Evolutionary conservation across 2,329 filamentous ascomycete genomes (phyloP), one percentile per base, ranked within the genome.

Genomic region (Eurotiales sp.): DNA sequence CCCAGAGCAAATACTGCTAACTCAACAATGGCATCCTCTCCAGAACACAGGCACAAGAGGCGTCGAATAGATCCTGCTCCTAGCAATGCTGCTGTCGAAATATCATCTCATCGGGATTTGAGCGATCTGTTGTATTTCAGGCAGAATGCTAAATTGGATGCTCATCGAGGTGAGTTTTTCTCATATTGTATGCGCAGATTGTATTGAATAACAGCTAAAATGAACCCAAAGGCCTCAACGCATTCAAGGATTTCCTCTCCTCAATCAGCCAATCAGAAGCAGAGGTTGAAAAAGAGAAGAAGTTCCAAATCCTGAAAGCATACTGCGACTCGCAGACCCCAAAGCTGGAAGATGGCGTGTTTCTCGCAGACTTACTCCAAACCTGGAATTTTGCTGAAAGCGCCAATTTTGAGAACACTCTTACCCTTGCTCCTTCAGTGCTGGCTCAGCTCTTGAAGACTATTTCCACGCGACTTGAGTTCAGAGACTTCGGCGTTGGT

Each of bases 311-410:
- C 34, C 64, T 78, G 41, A 73, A 75, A 56, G 64, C 67, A 36
- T 77, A 75, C 57, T 73, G 74, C 55, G 78, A 83, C 40, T 73
- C 76, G 40, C 79, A 84, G 62, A 77, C 75, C 53, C 64, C 60
- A 46, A 64, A 68, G 15, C 73, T 74, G 27, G 81, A 83, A 32
- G 79, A 81, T 47, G 75, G 80, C 6, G 75, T 85, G 21, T 89
- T 85, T 59, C 80, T 97, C 25, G 73, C 80, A 2, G 89, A 96
- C 61, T 73, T 97, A 34, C 87, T 95, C 71, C 87, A 95, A 61
- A 90, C 85, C 53, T 97, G 92, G 92, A 84, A 83, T 43, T 90
- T 88, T 72, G 90, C 88, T 3, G 83, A 84, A 25, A 85, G 88
- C 65, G 83, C 83, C 58, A 89, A 88, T 64, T 87, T 91, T 59